phyloP scores from a whole-genome alignment of 108 stramenopile genomes.

The Nitzschia inconspicua region DNA sequence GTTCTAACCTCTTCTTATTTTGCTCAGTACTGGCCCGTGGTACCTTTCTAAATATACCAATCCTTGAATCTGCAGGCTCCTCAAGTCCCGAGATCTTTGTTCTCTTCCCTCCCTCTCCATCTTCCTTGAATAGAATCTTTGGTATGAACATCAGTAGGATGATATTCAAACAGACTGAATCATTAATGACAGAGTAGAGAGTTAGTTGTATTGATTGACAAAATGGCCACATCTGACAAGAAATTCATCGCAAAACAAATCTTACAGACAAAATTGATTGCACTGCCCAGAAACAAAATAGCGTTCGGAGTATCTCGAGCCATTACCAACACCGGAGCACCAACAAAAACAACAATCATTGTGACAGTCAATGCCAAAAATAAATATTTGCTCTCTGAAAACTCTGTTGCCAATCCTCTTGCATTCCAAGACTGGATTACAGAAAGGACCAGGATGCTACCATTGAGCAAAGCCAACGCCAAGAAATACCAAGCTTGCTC shows the following conservation, averaged over 20 bases:
- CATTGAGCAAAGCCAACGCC: conserved; percentile 25
- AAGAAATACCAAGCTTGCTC: conserved; percentile 12
- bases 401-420: conserved; percentile 33
- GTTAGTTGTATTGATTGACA: no score
- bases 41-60: no score
- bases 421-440: conserved; percentile 37
- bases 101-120: not conserved
- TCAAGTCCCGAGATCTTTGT: not conserved
- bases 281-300: conserved; percentile 14
- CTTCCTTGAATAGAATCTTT: conserved; percentile 27
- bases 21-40: no score
- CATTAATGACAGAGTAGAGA: no score
- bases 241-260: no score
- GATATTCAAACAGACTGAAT: not conserved
- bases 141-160: conserved; percentile 41
- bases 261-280: conserved; percentile 28
- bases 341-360: conserved; percentile 15
- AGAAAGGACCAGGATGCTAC: conserved; percentile 30
- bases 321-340: conserved; percentile 20
- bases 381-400: conserved; percentile 42
- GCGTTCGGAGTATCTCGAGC: conserved; percentile 19
- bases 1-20: no score
- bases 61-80: no score
- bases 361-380: conserved; percentile 26
- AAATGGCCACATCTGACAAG: no score